Base-by-base conservation (phyloP, 371 early-diverging fungal species). In the Mucor lusitanicus region DNA sequence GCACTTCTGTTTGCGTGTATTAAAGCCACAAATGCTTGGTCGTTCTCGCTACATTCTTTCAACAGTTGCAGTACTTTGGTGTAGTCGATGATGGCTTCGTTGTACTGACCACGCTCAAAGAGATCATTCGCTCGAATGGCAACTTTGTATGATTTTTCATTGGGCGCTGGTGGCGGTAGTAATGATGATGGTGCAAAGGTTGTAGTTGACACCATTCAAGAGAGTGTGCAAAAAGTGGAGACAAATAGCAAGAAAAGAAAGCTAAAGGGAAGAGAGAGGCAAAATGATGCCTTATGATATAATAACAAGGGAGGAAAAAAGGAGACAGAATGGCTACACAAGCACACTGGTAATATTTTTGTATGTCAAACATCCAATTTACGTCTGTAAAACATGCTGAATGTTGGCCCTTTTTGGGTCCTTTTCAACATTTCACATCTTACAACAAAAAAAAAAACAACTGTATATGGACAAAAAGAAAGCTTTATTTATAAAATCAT, bases 1-100 rank as follows among this genome's bases (percentile, higher is more conserved):
- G 91, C 90, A 40, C 91, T 85, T 23, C 95, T 80, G 76, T 93
- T 95, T 46, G 90, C 87, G 69, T 86, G 74, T 21, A 94, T 75
- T 21, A 88, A 70, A 9, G 88, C 89, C 3, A 75, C 50, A 62
- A 84, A 84, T 4, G 40, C 61, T 7, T 39, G 23, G 37, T 82
- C 78, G 39, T 69, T 68, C 32, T 71, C 64, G 35, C 69, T 69
- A 6, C 21, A 25, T n/a, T 67, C 71, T 17, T 71, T 65, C 50
- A 81, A 75, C n/a, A 42, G 32, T 39, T 84, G 70, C 40, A 91
- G 68, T 2, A 83, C 88, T 70, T 85, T 88, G 46, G 90, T 80
- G 74, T 92, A 92, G 55, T 90, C 87, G 6, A 70, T 68, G 46
- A 85, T 72, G 9, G 93, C 92, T 1, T 80, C 81, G 44, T 68